Conservation (phyloP, 2,329 filamentous ascomycete genomes). For the Stachybotrys chartarum region DNA sequence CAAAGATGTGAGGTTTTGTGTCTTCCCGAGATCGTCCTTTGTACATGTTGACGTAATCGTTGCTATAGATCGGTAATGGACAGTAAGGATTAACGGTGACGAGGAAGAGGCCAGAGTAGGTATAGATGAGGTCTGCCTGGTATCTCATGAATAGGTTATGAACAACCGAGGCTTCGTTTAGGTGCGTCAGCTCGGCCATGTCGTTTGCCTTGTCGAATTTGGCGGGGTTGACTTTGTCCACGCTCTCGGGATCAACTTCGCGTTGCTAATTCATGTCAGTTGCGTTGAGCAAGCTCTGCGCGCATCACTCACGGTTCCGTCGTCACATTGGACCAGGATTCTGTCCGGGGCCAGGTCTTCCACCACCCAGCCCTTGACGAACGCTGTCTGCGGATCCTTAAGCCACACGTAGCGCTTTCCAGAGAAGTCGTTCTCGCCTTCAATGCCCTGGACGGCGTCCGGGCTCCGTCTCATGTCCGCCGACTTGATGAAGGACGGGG, state of each 20-base stretch:
- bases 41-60: slow-evolving; percentile 98
- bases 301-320: slow-evolving; percentile 64
- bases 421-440: slow-evolving; percentile 98
- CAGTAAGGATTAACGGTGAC: slow-evolving; percentile 98
- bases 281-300: neutral
- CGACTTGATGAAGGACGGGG: slow-evolving; percentile 89
- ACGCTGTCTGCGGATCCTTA: slow-evolving; percentile 77
- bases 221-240: slow-evolving; percentile 98
- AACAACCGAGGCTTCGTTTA: slow-evolving; percentile 96
- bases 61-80: slow-evolving; percentile 86
- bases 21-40: slow-evolving; percentile 86
- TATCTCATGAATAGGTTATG: slow-evolving; percentile 96
- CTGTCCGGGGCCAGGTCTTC: slow-evolving; percentile 65
- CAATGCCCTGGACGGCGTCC: slow-evolving; percentile 63
- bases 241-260: slow-evolving; percentile 75
- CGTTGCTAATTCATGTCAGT: slow-evolving; percentile 56
- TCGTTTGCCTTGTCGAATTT: slow-evolving; percentile 99
- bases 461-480: slow-evolving; percentile 59
- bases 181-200: slow-evolving; percentile 96
- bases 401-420: slow-evolving; percentile 98
- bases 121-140: slow-evolving; percentile 94
- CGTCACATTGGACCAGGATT: slow-evolving; percentile 85
- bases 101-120: slow-evolving; percentile 93
- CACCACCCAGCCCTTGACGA: slow-evolving; percentile 87
- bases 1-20: slow-evolving; percentile 94